Base-by-base conservation (phyloP, 2,329 filamentous ascomycete species). In the Aureobasidium mangrovei region DNA sequence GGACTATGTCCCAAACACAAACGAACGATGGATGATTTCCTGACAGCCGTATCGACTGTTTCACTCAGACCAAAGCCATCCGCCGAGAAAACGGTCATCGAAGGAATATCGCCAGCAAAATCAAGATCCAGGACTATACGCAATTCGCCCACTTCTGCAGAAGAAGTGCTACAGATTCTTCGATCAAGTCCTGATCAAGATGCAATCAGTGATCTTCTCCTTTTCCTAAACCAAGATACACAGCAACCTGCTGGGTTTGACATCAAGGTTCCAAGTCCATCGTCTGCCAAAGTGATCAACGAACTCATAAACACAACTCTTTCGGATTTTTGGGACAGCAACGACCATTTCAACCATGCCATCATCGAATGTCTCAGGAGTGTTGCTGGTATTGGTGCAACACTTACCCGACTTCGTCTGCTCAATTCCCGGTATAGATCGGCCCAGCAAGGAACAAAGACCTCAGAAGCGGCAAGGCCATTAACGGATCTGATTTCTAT, bases 301-400 rank as follows among this genome's bases (percentile, higher is more conserved):
- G 72, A 81, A 3, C 72, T 98, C 35, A 82, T 94, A 56, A 83
- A 79, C 12, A 80, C 83, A 32, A 90, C 86, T 28, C 74, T 89
- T 6, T 86, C 88, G 1, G 87, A 91, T 64, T 95, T 91, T 69
- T 97, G 93, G 91, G 65, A 75, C 3, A 63, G 81, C 7, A 64
- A 91, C n/a, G 57, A 64, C 18, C 39, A 54, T 27, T 55, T 78
- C 38, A 61, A 74, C 1, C 67, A 70, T 39, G 67, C 79, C 2
- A 70, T 97, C 12, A 61, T 87, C 1, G 67, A 70, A 56, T 88
- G 83, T 63, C 71, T 98, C 4, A 77, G 77, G 55, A 95, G 83
- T 64, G 74, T 93, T 12, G 77, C 84, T 2, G 91, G 90, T 0
- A 68, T 95, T 32, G 91, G 89, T 58, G 85, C 87, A n/a, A 65